Percentiles rank a stretch among this genome's conserved stretches.
phyloP scores from a whole-genome alignment of 2,329 filamentous ascomycete genomes.

The Keithomyces neogunnii region DNA sequence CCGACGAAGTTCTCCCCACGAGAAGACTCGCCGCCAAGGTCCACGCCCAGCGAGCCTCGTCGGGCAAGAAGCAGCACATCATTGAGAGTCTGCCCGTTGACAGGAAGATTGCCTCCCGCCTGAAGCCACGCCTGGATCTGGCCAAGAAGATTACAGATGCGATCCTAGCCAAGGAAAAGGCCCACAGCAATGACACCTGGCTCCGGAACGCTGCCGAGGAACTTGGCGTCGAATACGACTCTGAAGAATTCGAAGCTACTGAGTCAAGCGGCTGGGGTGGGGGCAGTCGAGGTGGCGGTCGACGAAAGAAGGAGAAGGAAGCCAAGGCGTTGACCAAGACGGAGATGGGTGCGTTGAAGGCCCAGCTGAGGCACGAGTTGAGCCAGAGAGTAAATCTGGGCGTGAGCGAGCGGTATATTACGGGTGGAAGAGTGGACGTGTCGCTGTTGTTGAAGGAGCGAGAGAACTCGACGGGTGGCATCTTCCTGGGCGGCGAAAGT shows the following conservation, averaged over 20 bases:
- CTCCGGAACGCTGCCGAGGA: slow-evolving; percentile 80
- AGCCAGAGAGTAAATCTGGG: slow-evolving; percentile 72
- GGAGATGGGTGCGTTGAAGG: slow-evolving; percentile 61
- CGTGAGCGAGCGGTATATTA: slow-evolving; percentile 79
- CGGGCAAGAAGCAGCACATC: slow-evolving; percentile 45
- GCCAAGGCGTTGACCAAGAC: slow-evolving; percentile 60
- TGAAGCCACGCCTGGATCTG: slow-evolving; percentile 69
- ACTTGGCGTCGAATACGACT: slow-evolving; percentile 88
- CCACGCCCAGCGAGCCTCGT: slow-evolving; percentile 52
- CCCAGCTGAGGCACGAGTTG: slow-evolving; percentile 64
- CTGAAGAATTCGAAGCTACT: slow-evolving; percentile 78
- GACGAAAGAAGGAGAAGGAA: slow-evolving; percentile 68
- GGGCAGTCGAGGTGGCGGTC: slow-evolving; percentile 61
- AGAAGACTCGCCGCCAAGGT: slow-evolving; percentile 81
- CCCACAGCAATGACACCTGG: slow-evolving; percentile 76
- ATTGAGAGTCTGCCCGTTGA: slow-evolving; percentile 80
- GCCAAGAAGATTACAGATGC: slow-evolving; percentile 85
- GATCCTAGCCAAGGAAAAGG: slow-evolving; percentile 77
- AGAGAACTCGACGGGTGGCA: slow-evolving; percentile 32
- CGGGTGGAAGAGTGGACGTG: slow-evolving; percentile 76
- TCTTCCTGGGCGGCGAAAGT: slow-evolving; percentile 34
- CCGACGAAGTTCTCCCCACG: slow-evolving; percentile 82
- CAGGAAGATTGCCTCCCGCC: slow-evolving; percentile 62
- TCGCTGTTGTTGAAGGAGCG: slow-evolving; percentile 58
- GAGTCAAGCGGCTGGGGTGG: slow-evolving; percentile 52